phyloP scores from a whole-genome alignment of 176 grass and related monocot genomes.

The Oryza rufipogon region DNA sequence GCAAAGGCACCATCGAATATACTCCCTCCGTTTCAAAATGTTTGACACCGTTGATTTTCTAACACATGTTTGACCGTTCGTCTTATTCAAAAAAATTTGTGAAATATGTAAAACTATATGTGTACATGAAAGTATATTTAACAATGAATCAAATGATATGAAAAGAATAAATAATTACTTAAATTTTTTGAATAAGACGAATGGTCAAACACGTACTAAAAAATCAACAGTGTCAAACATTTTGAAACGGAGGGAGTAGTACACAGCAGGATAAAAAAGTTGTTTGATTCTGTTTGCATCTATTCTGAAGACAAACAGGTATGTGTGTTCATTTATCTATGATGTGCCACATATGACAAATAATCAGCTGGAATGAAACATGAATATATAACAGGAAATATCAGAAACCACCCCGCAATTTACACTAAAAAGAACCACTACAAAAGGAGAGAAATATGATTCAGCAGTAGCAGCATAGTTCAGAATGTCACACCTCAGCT shows the following conservation, averaged over 20 bases:
- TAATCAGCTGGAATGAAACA: neutral
- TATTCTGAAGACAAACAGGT: constrained; percentile 3
- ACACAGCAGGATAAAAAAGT: neutral
- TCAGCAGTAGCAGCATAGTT: constrained; percentile 13
- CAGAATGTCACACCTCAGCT: neutral
- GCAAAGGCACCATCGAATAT: neutral
- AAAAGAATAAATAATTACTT: too few species aligned
- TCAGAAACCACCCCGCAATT: neutral
- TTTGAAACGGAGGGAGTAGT: neutral
- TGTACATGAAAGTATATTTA: too few species aligned
- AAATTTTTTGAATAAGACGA: too few species aligned
- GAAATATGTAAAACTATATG: too few species aligned
- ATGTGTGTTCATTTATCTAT: neutral
- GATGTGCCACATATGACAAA: neutral
- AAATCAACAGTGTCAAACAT: too few species aligned
- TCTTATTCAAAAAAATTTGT: too few species aligned
- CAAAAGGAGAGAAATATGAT: constrained; percentile 1
- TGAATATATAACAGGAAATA: constrained; percentile 7
- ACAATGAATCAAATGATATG: too few species aligned
- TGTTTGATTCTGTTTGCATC: neutral
- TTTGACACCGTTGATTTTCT: too few species aligned
- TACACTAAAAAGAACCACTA: neutral
- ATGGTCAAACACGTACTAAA: too few species aligned
- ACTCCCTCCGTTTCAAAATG: too few species aligned
- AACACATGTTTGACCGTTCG: too few species aligned